These are phyloP conservation scores for Septoria petroselini DNA, from an alignment of 2,329 filamentous ascomycete species.

Conservation along the genomic window DNA sequence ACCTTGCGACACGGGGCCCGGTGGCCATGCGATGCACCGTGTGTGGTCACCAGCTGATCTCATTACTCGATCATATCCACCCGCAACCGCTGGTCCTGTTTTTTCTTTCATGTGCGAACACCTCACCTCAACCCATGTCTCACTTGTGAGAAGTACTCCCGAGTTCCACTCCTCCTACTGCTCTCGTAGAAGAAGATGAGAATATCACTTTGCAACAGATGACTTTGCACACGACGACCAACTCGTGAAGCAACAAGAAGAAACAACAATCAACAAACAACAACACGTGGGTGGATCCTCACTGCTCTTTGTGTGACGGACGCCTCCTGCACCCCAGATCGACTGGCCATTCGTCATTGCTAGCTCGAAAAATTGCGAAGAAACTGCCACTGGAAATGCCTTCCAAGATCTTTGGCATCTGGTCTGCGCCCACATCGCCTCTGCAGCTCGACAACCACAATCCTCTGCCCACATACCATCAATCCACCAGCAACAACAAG, in stretches of 20 bases:
- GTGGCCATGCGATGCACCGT: neutral
- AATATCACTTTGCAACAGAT: slow-evolving; percentile 5
- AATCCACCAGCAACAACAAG: slow-evolving; percentile 20
- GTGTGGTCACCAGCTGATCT: slow-evolving; percentile 1
- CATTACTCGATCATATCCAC: slow-evolving; percentile 18
- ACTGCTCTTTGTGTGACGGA: neutral
- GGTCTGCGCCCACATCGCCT: slow-evolving; percentile 18
- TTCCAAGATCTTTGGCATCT: slow-evolving; percentile 36
- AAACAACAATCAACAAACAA: too few species aligned
- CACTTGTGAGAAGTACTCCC: too few species aligned
- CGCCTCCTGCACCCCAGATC: slow-evolving; percentile 6
- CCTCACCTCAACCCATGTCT: neutral
- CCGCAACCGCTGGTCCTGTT: slow-evolving; percentile 1
- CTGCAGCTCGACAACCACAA: neutral
- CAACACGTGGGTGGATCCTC: too few species aligned
- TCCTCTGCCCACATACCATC: slow-evolving; percentile 17
- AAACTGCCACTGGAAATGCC: slow-evolving; percentile 29
- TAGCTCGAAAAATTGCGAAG: slow-evolving; percentile 8
- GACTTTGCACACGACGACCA: slow-evolving; percentile 21
- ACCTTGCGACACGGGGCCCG: too few species aligned
- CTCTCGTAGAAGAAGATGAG: neutral
- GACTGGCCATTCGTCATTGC: neutral
- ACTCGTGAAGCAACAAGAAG: slow-evolving; percentile 22
- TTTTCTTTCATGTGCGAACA: slow-evolving; percentile 6
- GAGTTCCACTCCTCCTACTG: neutral